Base-by-base conservation (phyloP, 345 rosid species). In the Raphanus sativus region DNA sequence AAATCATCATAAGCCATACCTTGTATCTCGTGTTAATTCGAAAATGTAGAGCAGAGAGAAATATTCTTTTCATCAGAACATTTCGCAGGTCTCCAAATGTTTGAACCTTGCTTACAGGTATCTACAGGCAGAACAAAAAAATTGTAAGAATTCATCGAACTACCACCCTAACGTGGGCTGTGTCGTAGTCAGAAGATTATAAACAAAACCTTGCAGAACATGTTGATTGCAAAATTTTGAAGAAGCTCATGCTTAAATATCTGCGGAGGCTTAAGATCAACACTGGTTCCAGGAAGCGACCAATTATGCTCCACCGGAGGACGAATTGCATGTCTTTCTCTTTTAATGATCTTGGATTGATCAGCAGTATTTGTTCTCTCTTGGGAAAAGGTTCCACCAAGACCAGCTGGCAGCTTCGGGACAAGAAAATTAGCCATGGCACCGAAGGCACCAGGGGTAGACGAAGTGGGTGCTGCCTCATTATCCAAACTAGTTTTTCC, bases 171-270 rank as follows among this genome's bases (percentile, higher is more conserved):
- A 8, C 11, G 29, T 80, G 28, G 21, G 36, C 15, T 25, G 64
- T 74, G 29, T 56, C 34, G 36, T 63, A 60, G 36, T 76, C 64
- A 79, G 32, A 73, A 15, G 67, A 38, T 66, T 24, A 7, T 75
- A 70, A 55, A 9, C 60, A 34, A 65, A 70, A 94, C 98, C 97
- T 96, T 96, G 93, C 99, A 96, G 84, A 96, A 96, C 91, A 93
- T 87, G 84, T 96, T 91, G 82, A 91, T 87, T 64, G 96, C 88
- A 74, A 96, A 96, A 82, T 96, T 89, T 61, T 91, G 99, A 74
- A 96, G 99, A 78, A 96, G 87, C 86, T 93, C 99, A 48, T 96
- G 99, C 85, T 96, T 97, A 85, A 96, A 96, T 84, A 96, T 96
- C 76, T 96, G 91, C 0, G 99, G 98, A 69, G 91, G 83, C 83